Evolutionary conservation across 257 asterid species (phyloP).

Genomic region (Thymus quinquecostatus): DNA sequence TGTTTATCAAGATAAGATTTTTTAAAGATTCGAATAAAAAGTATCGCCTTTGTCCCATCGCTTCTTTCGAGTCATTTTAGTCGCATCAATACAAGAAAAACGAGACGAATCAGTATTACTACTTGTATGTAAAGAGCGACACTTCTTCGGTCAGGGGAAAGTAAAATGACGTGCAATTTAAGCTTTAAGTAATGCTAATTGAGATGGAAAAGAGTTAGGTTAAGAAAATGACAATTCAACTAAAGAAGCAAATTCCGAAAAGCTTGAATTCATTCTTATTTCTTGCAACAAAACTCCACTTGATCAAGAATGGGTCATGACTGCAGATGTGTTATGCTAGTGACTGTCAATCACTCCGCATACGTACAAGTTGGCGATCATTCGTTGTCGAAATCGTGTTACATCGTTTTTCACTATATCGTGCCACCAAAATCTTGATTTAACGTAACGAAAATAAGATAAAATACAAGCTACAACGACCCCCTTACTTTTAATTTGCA

Average conservation of each 20-base stretch:
- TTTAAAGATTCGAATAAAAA: no score
- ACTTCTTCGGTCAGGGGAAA: no score
- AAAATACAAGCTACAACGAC: neutral
- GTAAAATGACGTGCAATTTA: no score
- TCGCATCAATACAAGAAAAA: no score
- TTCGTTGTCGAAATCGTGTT: neutral
- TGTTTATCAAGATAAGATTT: no score
- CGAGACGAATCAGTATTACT: no score
- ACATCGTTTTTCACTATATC: neutral
- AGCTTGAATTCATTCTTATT: neutral
- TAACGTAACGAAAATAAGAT: no score
- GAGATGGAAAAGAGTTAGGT: neutral
- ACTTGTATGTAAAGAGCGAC: no score
- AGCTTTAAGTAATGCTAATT: neutral
- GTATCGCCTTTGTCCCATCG: no score
- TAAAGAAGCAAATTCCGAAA: neutral
- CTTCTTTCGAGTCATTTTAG: no score
- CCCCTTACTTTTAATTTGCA: neutral
- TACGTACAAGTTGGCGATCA: neutral
- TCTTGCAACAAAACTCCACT: slow-evolving; percentile 15
- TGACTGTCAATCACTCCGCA: slow-evolving; percentile 2
- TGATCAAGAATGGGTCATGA: neutral
- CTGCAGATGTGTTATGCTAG: neutral
- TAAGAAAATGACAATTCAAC: slow-evolving; percentile 27
- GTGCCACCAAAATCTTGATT: no score